Evolutionary conservation across 352 stramenopile genomes (phyloP), one percentile per base, ranked within the genome.

Genomic region (Pythium aphanidermatum): DNA sequence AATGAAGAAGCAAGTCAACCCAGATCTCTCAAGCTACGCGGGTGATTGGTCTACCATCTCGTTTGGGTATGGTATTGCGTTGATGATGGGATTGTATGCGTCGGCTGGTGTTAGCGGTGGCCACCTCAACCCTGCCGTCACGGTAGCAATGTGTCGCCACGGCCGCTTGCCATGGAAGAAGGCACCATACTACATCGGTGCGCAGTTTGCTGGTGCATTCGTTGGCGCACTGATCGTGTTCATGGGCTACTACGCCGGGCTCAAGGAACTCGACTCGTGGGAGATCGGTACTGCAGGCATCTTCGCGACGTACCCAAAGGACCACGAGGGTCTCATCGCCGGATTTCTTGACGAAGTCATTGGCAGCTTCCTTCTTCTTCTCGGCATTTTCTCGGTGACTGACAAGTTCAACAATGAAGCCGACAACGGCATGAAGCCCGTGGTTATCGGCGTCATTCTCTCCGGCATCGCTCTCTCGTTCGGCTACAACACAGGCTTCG

Each of bases 401-500:
- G 77, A 90, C 58, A 68, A 80, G 53, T 69, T 74, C 64, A 87
- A 90, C 65, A 79, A 80, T 33, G 68, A 75, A 30, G 75, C 76
- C 3, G 63, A 76, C 28, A 75, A 73, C 27, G 70, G 77, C 36
- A 81, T 76, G 43, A 80, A 83, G 53, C 77, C 77, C 8, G 65
- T 82, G 8, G 74, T 82, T 17, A 86, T 89, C 34, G 77, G 77
- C 2, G 51, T 89, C 26, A 65, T 86, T n/a, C 63, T 89, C 26
- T 70, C 68, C 14, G 72, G 73, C n/a, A 88, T 88, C 41, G 76
- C 76, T 10, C 70, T 88, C 31, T 83, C 69, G 6, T 89, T 89
- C 38, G 77, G 68, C 14, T 86, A 83, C 68, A 87, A 89, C 70
- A 89, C 77, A 28, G 77, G 77, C 9, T 83, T 86, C 34, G 72